Percentiles rank a stretch among this genome's conserved stretches.
These are phyloP conservation scores for Wickerhamomyces bovis DNA, from an alignment of 805 yeast genomes.

Conservation along the genomic window DNA sequence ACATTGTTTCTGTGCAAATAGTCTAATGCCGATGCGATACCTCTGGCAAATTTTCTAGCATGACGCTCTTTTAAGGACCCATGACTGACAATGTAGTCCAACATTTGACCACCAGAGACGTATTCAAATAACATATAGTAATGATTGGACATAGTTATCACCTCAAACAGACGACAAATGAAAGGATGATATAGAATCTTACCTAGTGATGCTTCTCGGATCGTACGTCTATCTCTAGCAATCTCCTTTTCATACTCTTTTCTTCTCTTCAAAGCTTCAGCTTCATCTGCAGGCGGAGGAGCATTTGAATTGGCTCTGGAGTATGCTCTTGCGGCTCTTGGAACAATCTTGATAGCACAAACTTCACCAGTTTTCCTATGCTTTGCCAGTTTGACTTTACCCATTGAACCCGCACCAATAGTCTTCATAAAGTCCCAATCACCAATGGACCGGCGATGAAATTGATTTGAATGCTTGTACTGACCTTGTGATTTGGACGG, in stretches of 20 bases:
- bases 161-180: constrained; percentile 86
- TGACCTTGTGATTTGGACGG: constrained; percentile 4
- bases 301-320: constrained; percentile 65
- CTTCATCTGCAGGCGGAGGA: constrained; percentile 55
- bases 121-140: constrained; percentile 96
- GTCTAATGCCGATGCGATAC: constrained; percentile 88
- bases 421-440: constrained; percentile 96
- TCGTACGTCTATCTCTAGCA: constrained; percentile 85
- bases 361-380: constrained; percentile 76
- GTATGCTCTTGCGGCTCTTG: constrained; percentile 77
- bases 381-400: constrained; percentile 91
- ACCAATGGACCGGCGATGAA: constrained; percentile 85
- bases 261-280: constrained; percentile 52
- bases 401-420: constrained; percentile 99
- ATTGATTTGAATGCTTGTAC: constrained; percentile 27
- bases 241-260: constrained; percentile 77
- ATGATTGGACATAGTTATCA: constrained; percentile 94
- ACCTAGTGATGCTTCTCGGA: constrained; percentile 93
- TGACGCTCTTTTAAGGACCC: constrained; percentile 90
- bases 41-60: constrained; percentile 92
- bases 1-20: constrained; percentile 92
- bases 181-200: constrained; percentile 85
- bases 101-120: constrained; percentile 95
- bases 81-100: constrained; percentile 94
- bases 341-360: constrained; percentile 91